Conservation (phyloP, 1,139 yeast genomes). For the Diutina catenulata region DNA sequence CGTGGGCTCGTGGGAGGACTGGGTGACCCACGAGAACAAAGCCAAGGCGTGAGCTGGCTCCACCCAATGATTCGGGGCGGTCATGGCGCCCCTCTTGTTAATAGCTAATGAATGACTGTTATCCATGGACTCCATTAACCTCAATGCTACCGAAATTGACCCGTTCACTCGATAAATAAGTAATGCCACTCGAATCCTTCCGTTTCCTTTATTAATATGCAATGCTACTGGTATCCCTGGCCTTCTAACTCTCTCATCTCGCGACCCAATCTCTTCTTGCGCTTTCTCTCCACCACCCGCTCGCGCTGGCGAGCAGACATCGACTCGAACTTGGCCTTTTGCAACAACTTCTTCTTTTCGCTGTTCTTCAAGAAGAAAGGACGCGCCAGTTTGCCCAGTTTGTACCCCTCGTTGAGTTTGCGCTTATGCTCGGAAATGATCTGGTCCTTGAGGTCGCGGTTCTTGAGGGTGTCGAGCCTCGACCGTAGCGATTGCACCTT, state of each 20-base stretch:
- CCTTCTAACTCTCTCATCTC: conserved; percentile 77
- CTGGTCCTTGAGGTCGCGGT: conserved; percentile 62
- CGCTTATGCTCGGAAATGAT: conserved; percentile 44
- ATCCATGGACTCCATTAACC: neutral
- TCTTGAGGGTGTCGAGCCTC: conserved; percentile 63
- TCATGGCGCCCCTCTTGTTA: too few relatives aligned
- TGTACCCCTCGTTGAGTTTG: conserved; percentile 32
- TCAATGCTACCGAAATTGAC: neutral
- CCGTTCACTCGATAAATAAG: too few relatives aligned
- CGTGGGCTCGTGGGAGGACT: conserved; percentile 77
- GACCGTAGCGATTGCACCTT: conserved; percentile 55
- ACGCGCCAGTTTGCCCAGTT: conserved; percentile 35
- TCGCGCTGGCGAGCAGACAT: conserved; percentile 81
- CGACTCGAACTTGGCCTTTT: conserved; percentile 75
- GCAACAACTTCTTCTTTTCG: conserved; percentile 75
- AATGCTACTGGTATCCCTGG: conserved; percentile 9
- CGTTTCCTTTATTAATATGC: too few relatives aligned
- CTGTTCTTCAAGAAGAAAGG: conserved; percentile 62
- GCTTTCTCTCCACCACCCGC: conserved; percentile 82
- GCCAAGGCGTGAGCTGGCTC: too few relatives aligned
- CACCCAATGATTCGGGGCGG: too few relatives aligned
- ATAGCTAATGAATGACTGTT: conserved; percentile 1
- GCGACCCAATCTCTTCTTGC: conserved; percentile 87
- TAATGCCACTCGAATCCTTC: neutral
- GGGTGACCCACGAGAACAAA: conserved; percentile 45